These are phyloP conservation scores for Saitozyma podzolica DNA, from an alignment of 768 basidiomycete genomes.

Conservation along the genomic window DNA sequence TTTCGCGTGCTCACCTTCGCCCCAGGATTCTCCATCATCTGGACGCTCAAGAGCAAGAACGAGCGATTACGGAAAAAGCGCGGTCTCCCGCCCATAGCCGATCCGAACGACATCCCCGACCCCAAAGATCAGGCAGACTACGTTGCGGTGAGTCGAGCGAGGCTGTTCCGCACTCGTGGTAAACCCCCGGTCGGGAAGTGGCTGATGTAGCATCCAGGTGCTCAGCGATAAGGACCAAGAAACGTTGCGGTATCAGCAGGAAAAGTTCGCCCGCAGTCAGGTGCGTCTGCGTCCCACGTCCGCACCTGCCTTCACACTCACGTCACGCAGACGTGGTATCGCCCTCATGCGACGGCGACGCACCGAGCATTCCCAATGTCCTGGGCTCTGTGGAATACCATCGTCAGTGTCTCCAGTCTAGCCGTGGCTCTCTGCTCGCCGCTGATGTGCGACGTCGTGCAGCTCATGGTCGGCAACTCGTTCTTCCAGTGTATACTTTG, in stretches of 20 bases:
- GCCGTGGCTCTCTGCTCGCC: background rate
- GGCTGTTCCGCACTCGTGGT: background rate
- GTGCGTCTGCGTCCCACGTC: conserved; percentile 16
- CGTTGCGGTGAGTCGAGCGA: conserved; percentile 35
- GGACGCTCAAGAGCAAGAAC: conserved; percentile 68
- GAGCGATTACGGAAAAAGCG: conserved; percentile 63
- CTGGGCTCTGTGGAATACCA: conserved; percentile 69
- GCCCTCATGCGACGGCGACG: conserved; percentile 78
- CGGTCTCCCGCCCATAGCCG: conserved; percentile 68
- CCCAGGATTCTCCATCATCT: conserved; percentile 71
- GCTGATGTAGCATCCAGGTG: conserved; percentile 19
- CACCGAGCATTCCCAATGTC: conserved; percentile 55
- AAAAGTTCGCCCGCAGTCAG: conserved; percentile 49
- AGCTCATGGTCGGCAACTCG: conserved; percentile 61
- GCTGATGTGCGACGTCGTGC: conserved; percentile 2
- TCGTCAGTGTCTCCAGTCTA: conserved; percentile 37
- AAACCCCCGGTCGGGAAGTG: background rate
- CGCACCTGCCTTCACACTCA: no score
- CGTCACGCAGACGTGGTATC: conserved; percentile 75
- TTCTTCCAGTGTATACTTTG: conserved; percentile 65
- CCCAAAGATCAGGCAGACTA: conserved; percentile 55
- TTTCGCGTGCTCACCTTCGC: background rate
- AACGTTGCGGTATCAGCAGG: conserved; percentile 46
- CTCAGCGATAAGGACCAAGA: conserved; percentile 51
- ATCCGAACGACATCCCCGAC: conserved; percentile 78